A percentile compares a stretch with the other conserved stretches of the same genome.
Conservation (phyloP, 345 rosid genomes). For the Eucalyptus rudis region DNA sequence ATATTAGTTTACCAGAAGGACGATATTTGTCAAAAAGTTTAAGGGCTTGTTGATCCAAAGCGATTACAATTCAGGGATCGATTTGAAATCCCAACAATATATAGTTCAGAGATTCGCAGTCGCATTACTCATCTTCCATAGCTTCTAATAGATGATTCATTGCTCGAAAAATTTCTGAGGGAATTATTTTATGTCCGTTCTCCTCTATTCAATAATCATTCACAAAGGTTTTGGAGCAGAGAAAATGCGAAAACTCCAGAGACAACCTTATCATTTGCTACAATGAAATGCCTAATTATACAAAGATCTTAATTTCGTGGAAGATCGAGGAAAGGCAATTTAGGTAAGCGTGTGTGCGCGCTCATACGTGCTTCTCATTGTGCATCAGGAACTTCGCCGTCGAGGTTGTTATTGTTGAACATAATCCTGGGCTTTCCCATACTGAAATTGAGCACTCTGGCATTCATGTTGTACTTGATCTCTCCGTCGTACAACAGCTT, state of each 20-base stretch:
- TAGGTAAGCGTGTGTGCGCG: background rate
- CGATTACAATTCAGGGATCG: background rate
- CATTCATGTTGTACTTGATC: slow-evolving; percentile 82
- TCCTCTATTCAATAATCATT: background rate
- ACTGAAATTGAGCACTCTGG: slow-evolving; percentile 78
- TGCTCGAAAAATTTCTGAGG: background rate
- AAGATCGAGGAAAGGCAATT: background rate
- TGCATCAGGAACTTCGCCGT: background rate
- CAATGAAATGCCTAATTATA: background rate
- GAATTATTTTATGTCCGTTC: background rate
- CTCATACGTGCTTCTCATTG: background rate
- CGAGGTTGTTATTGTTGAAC: slow-evolving; percentile 19
- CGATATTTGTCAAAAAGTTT: background rate
- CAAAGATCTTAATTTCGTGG: background rate
- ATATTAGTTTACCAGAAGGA: background rate
- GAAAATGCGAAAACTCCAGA: background rate
- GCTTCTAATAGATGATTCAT: background rate
- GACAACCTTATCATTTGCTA: background rate
- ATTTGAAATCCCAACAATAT: background rate
- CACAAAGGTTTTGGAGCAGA: background rate
- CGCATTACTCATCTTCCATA: background rate
- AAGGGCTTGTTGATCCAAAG: background rate
- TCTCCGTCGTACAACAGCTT: slow-evolving; percentile 76
- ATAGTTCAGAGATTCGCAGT: background rate
- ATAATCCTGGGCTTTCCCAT: slow-evolving; percentile 73